Evolutionary conservation across 2,329 filamentous ascomycete genomes (phyloP), one percentile per base, ranked within the genome.

Genomic region (Colletotrichum spinosum): DNA sequence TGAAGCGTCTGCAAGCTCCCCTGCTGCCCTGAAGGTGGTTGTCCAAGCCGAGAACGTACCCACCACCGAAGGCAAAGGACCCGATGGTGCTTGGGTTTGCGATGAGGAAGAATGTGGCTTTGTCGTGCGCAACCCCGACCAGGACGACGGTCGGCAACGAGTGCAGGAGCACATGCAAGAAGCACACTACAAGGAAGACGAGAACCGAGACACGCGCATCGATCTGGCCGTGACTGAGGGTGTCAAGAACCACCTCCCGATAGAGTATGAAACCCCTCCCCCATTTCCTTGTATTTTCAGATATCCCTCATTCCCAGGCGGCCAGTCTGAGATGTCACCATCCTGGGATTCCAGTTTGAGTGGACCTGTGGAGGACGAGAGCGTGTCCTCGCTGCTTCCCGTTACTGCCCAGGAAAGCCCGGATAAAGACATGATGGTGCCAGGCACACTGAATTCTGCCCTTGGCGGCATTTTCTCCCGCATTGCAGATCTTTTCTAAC

Each of bases 31-130:
- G 52, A 79, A 76, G 51, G 72, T 88, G 13, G 78, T 84, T 11
- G 77, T 87, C 9, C 79, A 80, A 34, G 79, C 84, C 6, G 84
- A 87, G 59, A 81, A 76, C 52, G 70, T 86, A 10, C 85, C 84
- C 0, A 81, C 83, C 4, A 77, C 79, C 8, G 76, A 74, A 3
- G 81, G 86, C 0, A 79, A 82, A 39, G 88, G 86, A 0, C 85
- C 87, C 0, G 82, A 88, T 64, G 85, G 89, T 57, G 88, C 87
- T 0, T 93, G 90, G 90, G 80, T 79, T 1, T 93, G 91, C 71
- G 84, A 84, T 5, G 83, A 90, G 67, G 85, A 88, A 10, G 88
- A 84, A 33, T 93, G 91, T 71, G 78, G 78, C 42, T 88, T 88
- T 69, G 82, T 89, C 45, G 87, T 92, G 10, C 88, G 89, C 67